phyloP scores from a whole-genome alignment of 208 protist genomes.

The Wallacemonas sp. region DNA sequence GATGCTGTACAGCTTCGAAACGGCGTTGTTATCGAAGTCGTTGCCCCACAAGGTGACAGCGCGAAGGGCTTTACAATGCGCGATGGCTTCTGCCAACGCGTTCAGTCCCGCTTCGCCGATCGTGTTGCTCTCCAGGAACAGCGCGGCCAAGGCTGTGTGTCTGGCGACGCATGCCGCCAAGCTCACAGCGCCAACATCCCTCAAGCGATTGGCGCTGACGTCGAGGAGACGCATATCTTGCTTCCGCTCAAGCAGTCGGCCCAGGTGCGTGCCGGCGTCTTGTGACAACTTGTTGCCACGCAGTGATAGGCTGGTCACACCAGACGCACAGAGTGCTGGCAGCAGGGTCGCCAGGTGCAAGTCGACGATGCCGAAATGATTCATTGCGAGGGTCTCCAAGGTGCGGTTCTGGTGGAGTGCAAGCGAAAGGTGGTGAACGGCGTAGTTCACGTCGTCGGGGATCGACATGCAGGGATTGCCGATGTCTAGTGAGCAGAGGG shows the following conservation, averaged over 20 bases:
- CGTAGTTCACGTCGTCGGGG: slow-evolving; percentile 62
- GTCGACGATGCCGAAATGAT: slow-evolving; percentile 58
- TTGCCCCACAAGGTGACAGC: slow-evolving; percentile 76
- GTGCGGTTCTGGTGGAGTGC: slow-evolving; percentile 46
- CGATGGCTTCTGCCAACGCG: slow-evolving; percentile 33
- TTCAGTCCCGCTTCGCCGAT: slow-evolving; percentile 57
- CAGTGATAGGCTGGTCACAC: slow-evolving; percentile 39
- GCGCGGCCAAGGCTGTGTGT: slow-evolving; percentile 37
- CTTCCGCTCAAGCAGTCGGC: slow-evolving; percentile 44
- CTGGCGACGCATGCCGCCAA: slow-evolving; percentile 34
- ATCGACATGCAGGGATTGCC: slow-evolving; percentile 55
- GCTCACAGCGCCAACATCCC: slow-evolving; percentile 47
- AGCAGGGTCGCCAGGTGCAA: slow-evolving; percentile 38
- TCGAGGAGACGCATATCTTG: slow-evolving; percentile 58
- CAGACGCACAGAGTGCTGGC: slow-evolving; percentile 40
- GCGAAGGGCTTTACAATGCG: slow-evolving; percentile 28
- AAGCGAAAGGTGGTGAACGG: slow-evolving; percentile 57
- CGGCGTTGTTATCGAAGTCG: slow-evolving; percentile 39
- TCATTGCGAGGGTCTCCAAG: slow-evolving; percentile 42
- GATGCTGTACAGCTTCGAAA: slow-evolving; percentile 32
- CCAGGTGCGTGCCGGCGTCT: slow-evolving; percentile 50
- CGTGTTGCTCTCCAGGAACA: slow-evolving; percentile 46
- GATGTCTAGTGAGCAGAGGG: slow-evolving; percentile 56
- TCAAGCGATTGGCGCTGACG: slow-evolving; percentile 57
- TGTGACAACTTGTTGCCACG: slow-evolving; percentile 73